phyloP scores from a whole-genome alignment of 2,329 filamentous ascomycete species.

The Cryoendolithus antarcticus region DNA sequence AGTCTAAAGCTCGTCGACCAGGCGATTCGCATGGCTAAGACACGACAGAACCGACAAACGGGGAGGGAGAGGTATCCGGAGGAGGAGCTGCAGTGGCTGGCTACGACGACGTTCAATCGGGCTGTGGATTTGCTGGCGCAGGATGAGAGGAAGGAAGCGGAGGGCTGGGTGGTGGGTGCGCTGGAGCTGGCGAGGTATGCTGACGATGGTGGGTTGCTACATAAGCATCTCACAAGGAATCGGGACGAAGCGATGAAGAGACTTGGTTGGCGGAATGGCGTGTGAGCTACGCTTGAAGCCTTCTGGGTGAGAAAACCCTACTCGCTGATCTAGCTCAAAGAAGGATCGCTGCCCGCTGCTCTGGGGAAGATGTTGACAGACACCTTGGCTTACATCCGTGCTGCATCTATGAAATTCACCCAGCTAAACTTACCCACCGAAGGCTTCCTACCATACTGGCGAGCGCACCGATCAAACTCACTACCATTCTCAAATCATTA shows the following conservation, averaged over 20 bases:
- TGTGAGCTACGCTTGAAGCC: background rate
- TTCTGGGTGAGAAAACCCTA: background rate
- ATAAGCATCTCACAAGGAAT: conserved; percentile 27
- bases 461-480: too few species aligned
- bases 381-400: too few species aligned
- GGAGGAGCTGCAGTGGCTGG: conserved; percentile 66
- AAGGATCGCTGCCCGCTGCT: too few species aligned
- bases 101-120: conserved; percentile 56
- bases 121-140: conserved; percentile 52
- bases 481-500: too few species aligned
- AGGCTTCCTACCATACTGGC: too few species aligned
- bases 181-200: conserved; percentile 49
- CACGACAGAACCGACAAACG: conserved; percentile 1
- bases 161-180: conserved; percentile 51
- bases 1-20: conserved; percentile 46
- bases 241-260: conserved; percentile 11
- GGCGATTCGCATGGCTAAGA: conserved; percentile 40
- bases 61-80: conserved; percentile 40
- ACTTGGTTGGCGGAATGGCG: background rate
- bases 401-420: too few species aligned
- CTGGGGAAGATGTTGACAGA: too few species aligned
- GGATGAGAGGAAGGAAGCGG: conserved; percentile 43
- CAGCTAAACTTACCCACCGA: too few species aligned
- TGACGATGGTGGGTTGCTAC: conserved; percentile 35
- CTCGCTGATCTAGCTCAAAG: too few species aligned